Conservation (phyloP, 441 rosid genomes). For the Rhodomyrtus psidioides region DNA sequence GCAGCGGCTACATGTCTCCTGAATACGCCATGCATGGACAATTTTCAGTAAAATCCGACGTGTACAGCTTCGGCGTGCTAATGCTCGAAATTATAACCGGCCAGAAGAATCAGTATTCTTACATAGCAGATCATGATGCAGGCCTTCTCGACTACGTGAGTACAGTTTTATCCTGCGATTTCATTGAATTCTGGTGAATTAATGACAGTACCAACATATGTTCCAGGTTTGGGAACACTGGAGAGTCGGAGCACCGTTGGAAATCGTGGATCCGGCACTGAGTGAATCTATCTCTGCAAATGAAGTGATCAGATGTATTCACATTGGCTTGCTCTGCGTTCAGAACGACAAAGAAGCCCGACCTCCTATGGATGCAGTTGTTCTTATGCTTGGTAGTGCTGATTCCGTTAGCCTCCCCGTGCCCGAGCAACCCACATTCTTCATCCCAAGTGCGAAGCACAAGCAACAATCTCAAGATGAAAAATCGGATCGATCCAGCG, state of each 20-base stretch:
- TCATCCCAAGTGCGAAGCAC: too few relatives aligned
- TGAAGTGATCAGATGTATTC: too few relatives aligned
- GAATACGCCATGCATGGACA: neutral
- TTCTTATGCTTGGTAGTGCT: too few relatives aligned
- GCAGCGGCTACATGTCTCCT: neutral
- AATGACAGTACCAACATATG: neutral
- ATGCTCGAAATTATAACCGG: neutral
- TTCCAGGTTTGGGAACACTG: neutral
- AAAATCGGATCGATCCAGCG: too few relatives aligned
- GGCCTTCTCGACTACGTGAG: neutral
- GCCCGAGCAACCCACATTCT: too few relatives aligned
- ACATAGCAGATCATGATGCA: neutral
- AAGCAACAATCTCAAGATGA: too few relatives aligned
- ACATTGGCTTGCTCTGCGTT: too few relatives aligned
- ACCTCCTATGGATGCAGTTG: too few relatives aligned
- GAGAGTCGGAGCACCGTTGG: neutral
- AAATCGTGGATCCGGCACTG: neutral
- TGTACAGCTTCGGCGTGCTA: neutral
- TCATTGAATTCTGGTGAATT: too few relatives aligned
- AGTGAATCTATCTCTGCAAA: neutral
- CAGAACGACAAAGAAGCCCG: too few relatives aligned
- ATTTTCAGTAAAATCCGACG: neutral
- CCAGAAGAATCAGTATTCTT: neutral
- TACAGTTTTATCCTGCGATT: neutral
- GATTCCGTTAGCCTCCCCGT: too few relatives aligned